Base-by-base conservation (phyloP, 75 land plant species). In the Selaginella tamariscina region DNA sequence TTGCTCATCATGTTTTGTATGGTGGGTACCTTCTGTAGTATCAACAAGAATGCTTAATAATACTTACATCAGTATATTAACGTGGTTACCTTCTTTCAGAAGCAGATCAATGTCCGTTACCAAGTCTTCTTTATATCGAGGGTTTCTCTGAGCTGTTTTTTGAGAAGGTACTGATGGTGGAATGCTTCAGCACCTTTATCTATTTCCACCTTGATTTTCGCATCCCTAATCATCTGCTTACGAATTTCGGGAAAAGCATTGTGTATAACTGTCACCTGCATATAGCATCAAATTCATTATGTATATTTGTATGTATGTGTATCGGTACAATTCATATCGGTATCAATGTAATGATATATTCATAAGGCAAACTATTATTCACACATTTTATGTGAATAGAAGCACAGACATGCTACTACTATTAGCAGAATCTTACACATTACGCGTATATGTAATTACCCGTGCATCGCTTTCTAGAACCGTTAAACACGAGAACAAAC, bases 381-480 rank as follows among this genome's bases (percentile, higher is more conserved):
- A n/a, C n/a, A n/a, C n/a, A n/a, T n/a, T n/a, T n/a, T n/a, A n/a
- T n/a, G n/a, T n/a, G n/a, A n/a, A n/a, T n/a, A n/a, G n/a, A n/a
- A n/a, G n/a, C n/a, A n/a, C n/a, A n/a, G n/a, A n/a, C n/a, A n/a
- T n/a, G n/a, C n/a, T n/a, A n/a, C n/a, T n/a, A n/a, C n/a, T n/a
- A n/a, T n/a, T n/a, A n/a, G n/a, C n/a, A n/a, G n/a, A n/a, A n/a
- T n/a, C n/a, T n/a, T n/a, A n/a, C n/a, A n/a, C n/a, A n/a, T n/a
- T n/a, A n/a, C n/a, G n/a, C n/a, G n/a, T n/a, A 39, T 15, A 15
- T 39, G 15, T 5, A 39, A 5, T 83, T 74, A 95, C 99, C 78
- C 96, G 87, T 67, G 83, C 77, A 80, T 95, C 99, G 65, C 84
- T 75, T 54, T 90, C 87, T 56, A 82, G 81, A 60, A 85, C 81